Percentiles rank a stretch among this genome's conserved stretches.
phyloP scores from a whole-genome alignment of 257 asterid species.

The Thymus quinquecostatus region DNA sequence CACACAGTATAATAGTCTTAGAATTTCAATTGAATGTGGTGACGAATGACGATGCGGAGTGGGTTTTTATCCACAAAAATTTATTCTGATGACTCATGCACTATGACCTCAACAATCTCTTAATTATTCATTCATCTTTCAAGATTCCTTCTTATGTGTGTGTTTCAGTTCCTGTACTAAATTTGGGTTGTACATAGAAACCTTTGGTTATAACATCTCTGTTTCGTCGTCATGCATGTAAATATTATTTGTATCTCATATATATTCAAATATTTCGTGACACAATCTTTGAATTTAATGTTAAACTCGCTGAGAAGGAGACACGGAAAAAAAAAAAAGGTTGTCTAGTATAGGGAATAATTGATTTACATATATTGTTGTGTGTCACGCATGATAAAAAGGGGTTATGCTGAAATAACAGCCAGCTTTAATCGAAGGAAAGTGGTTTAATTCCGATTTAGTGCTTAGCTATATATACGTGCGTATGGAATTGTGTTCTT shows the following conservation, averaged over 20 bases:
- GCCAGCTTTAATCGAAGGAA: constrained; percentile 21
- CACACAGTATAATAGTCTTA: too few relatives aligned
- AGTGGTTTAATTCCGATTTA: too few relatives aligned
- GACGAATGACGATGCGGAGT: constrained; percentile 4
- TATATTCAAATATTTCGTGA: too few relatives aligned
- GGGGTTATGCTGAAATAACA: not conserved
- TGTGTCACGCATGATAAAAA: not conserved
- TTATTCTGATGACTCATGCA: constrained; percentile 17
- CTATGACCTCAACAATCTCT: constrained; percentile 26
- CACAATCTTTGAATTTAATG: too few relatives aligned
- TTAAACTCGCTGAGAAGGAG: too few relatives aligned
- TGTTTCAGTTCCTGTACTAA: not conserved
- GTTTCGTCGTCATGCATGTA: too few relatives aligned
- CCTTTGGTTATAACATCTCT: too few relatives aligned
- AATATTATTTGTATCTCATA: too few relatives aligned
- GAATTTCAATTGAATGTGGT: not conserved
- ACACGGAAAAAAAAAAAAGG: too few relatives aligned
- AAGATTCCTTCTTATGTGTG: constrained; percentile 6
- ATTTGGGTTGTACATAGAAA: not conserved
- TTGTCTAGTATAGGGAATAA: not conserved
- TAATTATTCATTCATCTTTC: constrained; percentile 1
- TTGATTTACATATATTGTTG: not conserved
- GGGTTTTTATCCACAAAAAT: constrained; percentile 5
- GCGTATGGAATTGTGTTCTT: constrained; percentile 35
- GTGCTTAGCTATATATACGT: not conserved